Evolutionary conservation across 345 rosid species (phyloP).

Genomic region (Triadica sebifera): DNA sequence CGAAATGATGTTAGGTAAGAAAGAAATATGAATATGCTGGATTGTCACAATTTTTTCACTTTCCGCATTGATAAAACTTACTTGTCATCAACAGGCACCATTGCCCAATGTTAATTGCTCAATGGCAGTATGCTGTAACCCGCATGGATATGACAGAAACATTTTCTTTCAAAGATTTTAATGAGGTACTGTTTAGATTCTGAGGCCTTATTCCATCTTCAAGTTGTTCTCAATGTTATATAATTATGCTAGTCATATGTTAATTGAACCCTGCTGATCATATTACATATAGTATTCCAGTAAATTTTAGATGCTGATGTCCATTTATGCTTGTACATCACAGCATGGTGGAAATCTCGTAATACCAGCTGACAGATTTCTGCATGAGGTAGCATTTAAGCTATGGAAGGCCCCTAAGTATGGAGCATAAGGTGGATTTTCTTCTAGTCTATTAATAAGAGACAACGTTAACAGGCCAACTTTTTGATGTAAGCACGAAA

Average conservation of each 20-base stretch:
- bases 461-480: neutral
- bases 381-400: conserved; percentile 96
- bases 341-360: conserved; percentile 73
- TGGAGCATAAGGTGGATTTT: conserved; percentile 56
- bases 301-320: neutral
- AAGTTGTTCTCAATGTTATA: neutral
- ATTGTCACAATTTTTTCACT: conserved; percentile 1
- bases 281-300: neutral
- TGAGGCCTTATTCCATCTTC: neutral
- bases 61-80: conserved; percentile 1
- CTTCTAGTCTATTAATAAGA: neutral
- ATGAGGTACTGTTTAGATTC: conserved; percentile 45
- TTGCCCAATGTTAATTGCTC: conserved; percentile 81
- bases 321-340: neutral
- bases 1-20: conserved; percentile 72
- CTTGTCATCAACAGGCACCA: conserved; percentile 55
- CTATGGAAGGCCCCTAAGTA: conserved; percentile 99
- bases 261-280: neutral
- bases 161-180: conserved; percentile 65
- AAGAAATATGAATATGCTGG: neutral
- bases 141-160: conserved; percentile 65
- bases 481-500: neutral
- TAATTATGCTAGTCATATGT: neutral
- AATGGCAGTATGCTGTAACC: conserved; percentile 85
- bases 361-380: conserved; percentile 85